Evolutionary conservation across 2,329 filamentous ascomycete species (phyloP).

Genomic region (Nemania abortiva): DNA sequence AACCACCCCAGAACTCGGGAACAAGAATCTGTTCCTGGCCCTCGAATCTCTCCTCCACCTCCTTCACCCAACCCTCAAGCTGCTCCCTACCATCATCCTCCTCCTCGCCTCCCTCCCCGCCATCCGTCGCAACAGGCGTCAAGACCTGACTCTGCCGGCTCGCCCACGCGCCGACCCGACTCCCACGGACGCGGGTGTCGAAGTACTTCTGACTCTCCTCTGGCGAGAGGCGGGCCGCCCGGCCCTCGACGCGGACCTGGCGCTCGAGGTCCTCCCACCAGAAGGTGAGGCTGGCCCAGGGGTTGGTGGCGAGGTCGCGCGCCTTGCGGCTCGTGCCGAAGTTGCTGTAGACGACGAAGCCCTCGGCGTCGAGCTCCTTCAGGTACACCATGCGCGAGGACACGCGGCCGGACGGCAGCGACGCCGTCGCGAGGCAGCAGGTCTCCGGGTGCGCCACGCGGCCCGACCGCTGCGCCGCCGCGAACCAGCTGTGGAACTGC

Average conservation of each 20-base stretch:
- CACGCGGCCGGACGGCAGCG: slow-evolving; percentile 84
- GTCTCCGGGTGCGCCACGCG: slow-evolving; percentile 83
- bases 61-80: slow-evolving; percentile 81
- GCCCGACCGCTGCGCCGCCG: slow-evolving; percentile 68
- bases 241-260: slow-evolving; percentile 90
- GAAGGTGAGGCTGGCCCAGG: slow-evolving; percentile 85
- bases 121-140: slow-evolving; percentile 51
- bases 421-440: slow-evolving; percentile 86
- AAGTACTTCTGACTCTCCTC: slow-evolving; percentile 80
- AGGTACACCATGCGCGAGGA: slow-evolving; percentile 91
- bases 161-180: slow-evolving; percentile 91
- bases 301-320: slow-evolving; percentile 77
- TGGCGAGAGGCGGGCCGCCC: slow-evolving; percentile 71
- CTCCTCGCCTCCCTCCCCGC: slow-evolving; percentile 46
- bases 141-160: slow-evolving; percentile 88
- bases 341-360: slow-evolving; percentile 95
- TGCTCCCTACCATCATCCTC: slow-evolving; percentile 76
- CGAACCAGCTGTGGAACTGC: slow-evolving; percentile 94
- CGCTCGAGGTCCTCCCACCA: slow-evolving; percentile 89
- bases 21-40: slow-evolving; percentile 85
- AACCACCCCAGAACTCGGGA: slow-evolving; percentile 93
- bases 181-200: slow-evolving; percentile 79
- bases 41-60: slow-evolving; percentile 80
- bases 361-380: slow-evolving; percentile 86
- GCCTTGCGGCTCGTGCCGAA: slow-evolving; percentile 82